Evolutionary conservation across 768 basidiomycete genomes (phyloP).

Genomic region (Termitomyces eurrhizus): DNA sequence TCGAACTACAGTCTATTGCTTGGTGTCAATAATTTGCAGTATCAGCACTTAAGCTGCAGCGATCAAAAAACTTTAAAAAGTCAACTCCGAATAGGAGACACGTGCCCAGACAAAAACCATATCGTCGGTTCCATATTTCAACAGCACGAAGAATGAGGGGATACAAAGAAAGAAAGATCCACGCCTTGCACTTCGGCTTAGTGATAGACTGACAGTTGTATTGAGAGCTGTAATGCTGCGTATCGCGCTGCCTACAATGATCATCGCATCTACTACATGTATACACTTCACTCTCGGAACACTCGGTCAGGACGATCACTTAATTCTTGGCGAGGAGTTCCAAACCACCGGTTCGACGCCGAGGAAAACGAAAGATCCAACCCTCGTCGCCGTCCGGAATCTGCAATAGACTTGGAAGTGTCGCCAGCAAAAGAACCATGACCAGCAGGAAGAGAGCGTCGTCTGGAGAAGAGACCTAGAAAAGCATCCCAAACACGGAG

Average conservation of each 20-base stretch:
- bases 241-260: background rate
- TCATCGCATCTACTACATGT: background rate
- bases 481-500: constrained; percentile 9
- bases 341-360: constrained; percentile 2
- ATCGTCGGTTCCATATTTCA: background rate
- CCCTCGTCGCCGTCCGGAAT: constrained; percentile 4
- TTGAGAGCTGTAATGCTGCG: background rate
- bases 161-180: background rate
- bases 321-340: background rate
- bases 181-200: background rate
- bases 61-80: background rate
- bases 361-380: constrained; percentile 10
- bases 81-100: background rate
- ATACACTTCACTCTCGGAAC: background rate
- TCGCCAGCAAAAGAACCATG: background rate
- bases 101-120: background rate
- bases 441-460: background rate
- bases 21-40: too few species aligned
- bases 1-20: background rate
- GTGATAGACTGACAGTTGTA: background rate
- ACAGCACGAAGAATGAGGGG: background rate
- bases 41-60: too few species aligned
- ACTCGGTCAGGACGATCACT: background rate
- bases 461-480: constrained; percentile 5
- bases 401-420: background rate